These are phyloP conservation scores for Metahyphopichia silvanorum DNA, from an alignment of 805 yeast species.

Conservation along the genomic window DNA sequence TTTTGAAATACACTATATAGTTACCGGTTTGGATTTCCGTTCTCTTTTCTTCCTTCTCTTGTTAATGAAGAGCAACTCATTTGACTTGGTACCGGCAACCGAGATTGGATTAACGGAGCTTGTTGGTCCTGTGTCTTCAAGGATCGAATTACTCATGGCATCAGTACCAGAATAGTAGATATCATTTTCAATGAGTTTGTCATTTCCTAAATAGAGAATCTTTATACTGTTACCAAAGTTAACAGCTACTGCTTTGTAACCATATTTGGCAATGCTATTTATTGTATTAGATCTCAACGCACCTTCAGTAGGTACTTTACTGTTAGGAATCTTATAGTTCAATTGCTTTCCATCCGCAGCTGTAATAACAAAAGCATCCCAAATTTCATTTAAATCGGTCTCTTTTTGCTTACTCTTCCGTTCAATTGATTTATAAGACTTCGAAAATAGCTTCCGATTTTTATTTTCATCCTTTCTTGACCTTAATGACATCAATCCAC, in stretches of 20 bases:
- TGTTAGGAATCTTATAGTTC: slow-evolving; percentile 57
- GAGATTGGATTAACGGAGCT: slow-evolving; percentile 8
- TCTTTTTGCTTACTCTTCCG: not conserved
- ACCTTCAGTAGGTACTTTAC: slow-evolving; percentile 35
- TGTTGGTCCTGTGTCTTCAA: slow-evolving; percentile 9
- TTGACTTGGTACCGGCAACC: too few relatives aligned
- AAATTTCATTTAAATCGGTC: slow-evolving; percentile 19
- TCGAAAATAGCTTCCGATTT: not conserved
- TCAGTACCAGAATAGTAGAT: slow-evolving; percentile 43
- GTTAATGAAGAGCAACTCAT: slow-evolving; percentile 51
- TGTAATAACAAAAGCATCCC: slow-evolving; percentile 82
- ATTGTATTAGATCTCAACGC: slow-evolving; percentile 48
- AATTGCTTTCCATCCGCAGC: slow-evolving; percentile 61
- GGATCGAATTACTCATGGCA: slow-evolving; percentile 20
- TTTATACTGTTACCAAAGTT: slow-evolving; percentile 73
- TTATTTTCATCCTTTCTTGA: slow-evolving; percentile 8
- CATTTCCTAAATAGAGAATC: slow-evolving; percentile 72
- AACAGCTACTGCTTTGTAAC: slow-evolving; percentile 73
- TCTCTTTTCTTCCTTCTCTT: slow-evolving; percentile 38
- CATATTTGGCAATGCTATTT: slow-evolving; percentile 66
- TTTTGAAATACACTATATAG: too few relatives aligned
- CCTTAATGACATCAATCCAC: slow-evolving; percentile 17
- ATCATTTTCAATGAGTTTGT: slow-evolving; percentile 62
- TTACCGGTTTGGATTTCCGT: slow-evolving; percentile 3
- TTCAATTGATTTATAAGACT: not conserved